Evolutionary conservation across 2,329 filamentous ascomycete genomes (phyloP).

Genomic region (Nigrospora oryzae): DNA sequence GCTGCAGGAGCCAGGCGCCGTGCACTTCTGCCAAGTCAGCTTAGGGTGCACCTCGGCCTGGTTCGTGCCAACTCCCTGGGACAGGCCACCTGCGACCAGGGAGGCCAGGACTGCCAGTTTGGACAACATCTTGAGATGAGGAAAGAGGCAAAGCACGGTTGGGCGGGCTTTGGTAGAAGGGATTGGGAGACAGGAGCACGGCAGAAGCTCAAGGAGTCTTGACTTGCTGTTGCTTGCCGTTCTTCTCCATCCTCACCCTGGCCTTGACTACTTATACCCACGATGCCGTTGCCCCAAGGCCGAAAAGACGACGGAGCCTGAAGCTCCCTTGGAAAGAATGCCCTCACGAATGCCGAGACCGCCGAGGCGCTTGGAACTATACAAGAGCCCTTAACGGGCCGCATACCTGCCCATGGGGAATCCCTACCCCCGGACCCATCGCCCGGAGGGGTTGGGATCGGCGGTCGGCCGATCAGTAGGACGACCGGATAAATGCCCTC

Average conservation of each 20-base stretch:
- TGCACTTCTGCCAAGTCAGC: slow-evolving; percentile 38
- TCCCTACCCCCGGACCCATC: not conserved
- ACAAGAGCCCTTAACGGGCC: not conserved
- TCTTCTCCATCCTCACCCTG: not conserved
- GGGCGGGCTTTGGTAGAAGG: not conserved
- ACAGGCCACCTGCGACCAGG: slow-evolving; percentile 27
- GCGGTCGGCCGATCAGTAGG: too few relatives aligned
- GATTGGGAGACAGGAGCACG: not conserved
- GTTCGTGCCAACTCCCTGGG: slow-evolving; percentile 34
- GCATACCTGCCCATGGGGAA: not conserved
- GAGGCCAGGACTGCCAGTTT: slow-evolving; percentile 17
- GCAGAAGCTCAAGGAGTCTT: not conserved
- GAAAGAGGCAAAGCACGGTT: slow-evolving; percentile 6
- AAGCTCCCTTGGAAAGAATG: too few relatives aligned
- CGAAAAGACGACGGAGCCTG: not conserved
- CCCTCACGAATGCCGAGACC: not conserved
- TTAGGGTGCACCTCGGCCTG: slow-evolving; percentile 34
- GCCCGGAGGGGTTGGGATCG: too few relatives aligned
- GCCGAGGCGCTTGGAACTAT: slow-evolving; percentile 1
- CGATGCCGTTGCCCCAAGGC: not conserved
- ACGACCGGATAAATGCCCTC: too few relatives aligned
- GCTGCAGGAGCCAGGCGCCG: slow-evolving; percentile 32
- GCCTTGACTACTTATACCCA: too few relatives aligned
- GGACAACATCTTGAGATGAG: slow-evolving; percentile 17
- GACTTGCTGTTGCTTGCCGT: not conserved